phyloP scores from a whole-genome alignment of 352 stramenopile species.

The Globisporangium uncinulatum region DNA sequence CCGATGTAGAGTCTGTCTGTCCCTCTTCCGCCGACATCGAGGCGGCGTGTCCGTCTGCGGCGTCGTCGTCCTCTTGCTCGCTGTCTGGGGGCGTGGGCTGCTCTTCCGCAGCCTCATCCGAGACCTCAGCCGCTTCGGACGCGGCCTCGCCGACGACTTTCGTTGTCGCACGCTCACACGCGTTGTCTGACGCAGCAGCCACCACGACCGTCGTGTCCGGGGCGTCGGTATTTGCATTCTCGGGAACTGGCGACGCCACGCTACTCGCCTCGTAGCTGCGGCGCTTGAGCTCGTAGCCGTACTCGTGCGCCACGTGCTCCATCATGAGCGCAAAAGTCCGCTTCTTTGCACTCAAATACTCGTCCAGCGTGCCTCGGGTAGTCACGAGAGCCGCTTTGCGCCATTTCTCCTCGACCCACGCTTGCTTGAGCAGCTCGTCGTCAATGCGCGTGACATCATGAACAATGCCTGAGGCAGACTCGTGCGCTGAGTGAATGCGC shows the following conservation, averaged over 20 bases:
- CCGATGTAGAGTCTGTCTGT: not conserved
- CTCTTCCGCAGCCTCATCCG: not conserved
- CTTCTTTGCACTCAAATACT: not conserved
- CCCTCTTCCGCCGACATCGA: not conserved
- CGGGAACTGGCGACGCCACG: not conserved
- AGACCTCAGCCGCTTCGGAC: not conserved
- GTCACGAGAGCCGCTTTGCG: not conserved
- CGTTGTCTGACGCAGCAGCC: not conserved
- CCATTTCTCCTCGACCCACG: not conserved
- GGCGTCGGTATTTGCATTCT: not conserved
- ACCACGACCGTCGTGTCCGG: not conserved
- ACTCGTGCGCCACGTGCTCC: not conserved
- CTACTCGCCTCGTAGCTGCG: not conserved
- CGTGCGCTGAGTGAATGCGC: not conserved
- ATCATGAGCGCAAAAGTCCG: constrained; percentile 1
- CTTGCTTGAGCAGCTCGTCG: constrained; percentile 1
- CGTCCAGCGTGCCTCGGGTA: not conserved
- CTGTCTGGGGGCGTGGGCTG: not conserved
- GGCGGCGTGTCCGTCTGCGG: not conserved
- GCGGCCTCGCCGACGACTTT: not conserved
- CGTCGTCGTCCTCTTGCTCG: not conserved
- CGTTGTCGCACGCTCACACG: not conserved
- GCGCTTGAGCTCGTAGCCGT: not conserved
- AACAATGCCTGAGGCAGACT: not conserved
- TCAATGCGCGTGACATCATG: not conserved